Evolutionary conservation across 345 rosid genomes (phyloP).

Genomic region (Firmiana major): DNA sequence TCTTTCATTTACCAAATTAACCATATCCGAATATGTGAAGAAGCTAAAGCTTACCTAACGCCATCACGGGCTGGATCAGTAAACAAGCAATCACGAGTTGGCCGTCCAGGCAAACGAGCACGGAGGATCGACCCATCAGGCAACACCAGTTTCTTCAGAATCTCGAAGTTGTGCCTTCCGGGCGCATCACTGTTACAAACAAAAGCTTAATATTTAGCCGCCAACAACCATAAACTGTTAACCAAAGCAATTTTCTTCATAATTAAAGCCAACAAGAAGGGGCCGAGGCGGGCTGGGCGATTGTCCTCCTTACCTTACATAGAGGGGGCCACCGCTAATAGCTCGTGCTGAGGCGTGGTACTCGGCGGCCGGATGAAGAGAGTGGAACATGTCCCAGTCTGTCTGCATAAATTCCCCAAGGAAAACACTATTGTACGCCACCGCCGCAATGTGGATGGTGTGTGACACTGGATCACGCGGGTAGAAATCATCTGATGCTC

Average conservation of each 20-base stretch:
- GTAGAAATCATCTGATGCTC: slow-evolving; percentile 94
- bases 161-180: slow-evolving; percentile 78
- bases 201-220: not conserved
- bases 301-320: slow-evolving; percentile 56
- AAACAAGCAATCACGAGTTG: slow-evolving; percentile 82
- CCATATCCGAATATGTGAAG: too few species aligned
- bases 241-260: not conserved
- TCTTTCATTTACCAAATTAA: too few species aligned
- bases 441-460: slow-evolving; percentile 88
- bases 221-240: not conserved
- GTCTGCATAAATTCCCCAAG: slow-evolving; percentile 88
- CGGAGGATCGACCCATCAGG: slow-evolving; percentile 93
- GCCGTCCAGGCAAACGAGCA: slow-evolving; percentile 83
- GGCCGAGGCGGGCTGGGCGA: not conserved
- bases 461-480: slow-evolving; percentile 91
- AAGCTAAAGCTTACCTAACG: slow-evolving; percentile 43
- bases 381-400: slow-evolving; percentile 99
- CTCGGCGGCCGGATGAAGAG: slow-evolving; percentile 84
- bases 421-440: slow-evolving; percentile 83
- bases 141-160: slow-evolving; percentile 70
- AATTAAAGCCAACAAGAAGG: not conserved
- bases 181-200: slow-evolving; percentile 74
- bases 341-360: slow-evolving; percentile 96
- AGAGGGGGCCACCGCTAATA: slow-evolving; percentile 86
- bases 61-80: slow-evolving; percentile 88